These are phyloP conservation scores for Daldinia sp. DNA, from an alignment of 2,329 filamentous ascomycete species.

Conservation along the genomic window DNA sequence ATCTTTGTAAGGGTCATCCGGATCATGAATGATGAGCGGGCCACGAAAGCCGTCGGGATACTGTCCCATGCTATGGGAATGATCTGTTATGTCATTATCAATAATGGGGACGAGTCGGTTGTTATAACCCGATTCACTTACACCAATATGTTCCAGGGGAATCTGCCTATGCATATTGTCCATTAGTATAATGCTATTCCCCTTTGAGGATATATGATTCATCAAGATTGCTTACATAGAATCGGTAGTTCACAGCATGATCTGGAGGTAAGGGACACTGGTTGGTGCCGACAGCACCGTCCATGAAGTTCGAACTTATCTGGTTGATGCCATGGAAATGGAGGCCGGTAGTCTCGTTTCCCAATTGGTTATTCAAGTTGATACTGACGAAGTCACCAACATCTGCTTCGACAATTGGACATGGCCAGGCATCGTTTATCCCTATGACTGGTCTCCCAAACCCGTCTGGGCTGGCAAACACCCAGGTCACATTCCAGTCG, in stretches of 20 bases:
- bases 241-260: slow-evolving; percentile 67
- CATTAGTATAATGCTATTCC: slow-evolving; percentile 6
- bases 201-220: background rate
- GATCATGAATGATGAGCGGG: slow-evolving; percentile 70
- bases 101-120: background rate
- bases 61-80: slow-evolving; percentile 73
- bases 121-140: slow-evolving; percentile 42
- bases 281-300: slow-evolving; percentile 68
- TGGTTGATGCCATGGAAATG: slow-evolving; percentile 74
- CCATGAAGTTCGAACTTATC: slow-evolving; percentile 69
- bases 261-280: slow-evolving; percentile 69
- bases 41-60: slow-evolving; percentile 77
- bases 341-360: slow-evolving; percentile 64
- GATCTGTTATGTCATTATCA: slow-evolving; percentile 56
- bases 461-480: slow-evolving; percentile 71
- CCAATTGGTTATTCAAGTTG: slow-evolving; percentile 62
- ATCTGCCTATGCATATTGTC: slow-evolving; percentile 51
- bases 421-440: slow-evolving; percentile 75
- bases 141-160: slow-evolving; percentile 62
- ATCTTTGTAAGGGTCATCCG: slow-evolving; percentile 63
- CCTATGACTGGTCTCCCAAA: slow-evolving; percentile 69
- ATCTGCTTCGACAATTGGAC: slow-evolving; percentile 68
- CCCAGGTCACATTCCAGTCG: slow-evolving; percentile 72
- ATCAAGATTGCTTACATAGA: slow-evolving; percentile 60
- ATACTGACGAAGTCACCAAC: slow-evolving; percentile 65